phyloP scores from a whole-genome alignment of 2,329 filamentous ascomycete species.

The Diaporthe caulivora region DNA sequence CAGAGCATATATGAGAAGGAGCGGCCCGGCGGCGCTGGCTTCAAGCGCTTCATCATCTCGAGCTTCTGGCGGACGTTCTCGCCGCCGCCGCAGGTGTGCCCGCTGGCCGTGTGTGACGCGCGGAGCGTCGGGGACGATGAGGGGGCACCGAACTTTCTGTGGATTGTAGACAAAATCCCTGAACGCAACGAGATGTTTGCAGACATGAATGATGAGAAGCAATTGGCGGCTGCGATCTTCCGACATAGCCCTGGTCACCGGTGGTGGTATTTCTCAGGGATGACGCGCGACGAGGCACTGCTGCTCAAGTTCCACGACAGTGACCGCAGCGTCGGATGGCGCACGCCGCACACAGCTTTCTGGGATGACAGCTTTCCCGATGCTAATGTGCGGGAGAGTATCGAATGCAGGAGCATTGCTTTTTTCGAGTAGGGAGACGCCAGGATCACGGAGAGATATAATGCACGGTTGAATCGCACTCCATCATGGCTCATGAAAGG shows the following conservation, averaged over 20 bases:
- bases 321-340: slow-evolving; percentile 35
- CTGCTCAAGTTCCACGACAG: slow-evolving; percentile 40
- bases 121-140: slow-evolving; percentile 37
- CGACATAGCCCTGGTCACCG: slow-evolving; percentile 29
- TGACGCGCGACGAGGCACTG: neutral
- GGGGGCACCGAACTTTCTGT: slow-evolving; percentile 9
- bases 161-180: slow-evolving; percentile 43
- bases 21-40: slow-evolving; percentile 33
- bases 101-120: slow-evolving; percentile 39
- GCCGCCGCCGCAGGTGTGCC: slow-evolving; percentile 36
- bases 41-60: slow-evolving; percentile 40
- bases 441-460: too few relatives aligned
- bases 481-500: too few relatives aligned
- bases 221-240: slow-evolving; percentile 39
- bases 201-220: slow-evolving; percentile 36
- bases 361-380: slow-evolving; percentile 39
- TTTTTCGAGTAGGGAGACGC: slow-evolving; percentile 20
- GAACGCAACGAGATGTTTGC: slow-evolving; percentile 45
- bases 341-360: slow-evolving; percentile 39
- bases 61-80: slow-evolving; percentile 40
- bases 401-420: slow-evolving; percentile 33
- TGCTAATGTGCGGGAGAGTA: slow-evolving; percentile 38
- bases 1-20: slow-evolving; percentile 22
- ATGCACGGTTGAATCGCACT: too few relatives aligned
- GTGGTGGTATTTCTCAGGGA: slow-evolving; percentile 17